Percentiles rank a stretch among this genome's conserved stretches.
phyloP scores from a whole-genome alignment of 306 rosid genomes.

The Vicia villosa region DNA sequence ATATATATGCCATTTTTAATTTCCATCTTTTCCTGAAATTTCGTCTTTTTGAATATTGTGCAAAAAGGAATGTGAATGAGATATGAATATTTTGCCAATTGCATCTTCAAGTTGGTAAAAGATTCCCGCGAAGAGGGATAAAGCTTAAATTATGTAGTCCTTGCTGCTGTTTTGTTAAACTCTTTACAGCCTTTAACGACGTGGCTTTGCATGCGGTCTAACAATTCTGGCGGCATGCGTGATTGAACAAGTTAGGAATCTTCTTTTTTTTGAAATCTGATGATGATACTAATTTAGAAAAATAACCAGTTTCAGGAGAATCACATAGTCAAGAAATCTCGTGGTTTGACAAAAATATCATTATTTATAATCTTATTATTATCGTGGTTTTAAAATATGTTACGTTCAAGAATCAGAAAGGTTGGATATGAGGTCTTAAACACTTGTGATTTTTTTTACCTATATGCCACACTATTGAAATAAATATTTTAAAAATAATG shows the following conservation, averaged over 20 bases:
- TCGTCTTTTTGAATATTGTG: conserved; percentile 29
- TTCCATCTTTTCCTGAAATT: conserved; percentile 34
- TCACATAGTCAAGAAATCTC: not conserved
- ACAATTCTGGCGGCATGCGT: not conserved
- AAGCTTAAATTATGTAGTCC: conserved; percentile 22
- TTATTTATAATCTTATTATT: not conserved
- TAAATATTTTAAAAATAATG: no score
- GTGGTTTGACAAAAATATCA: not conserved
- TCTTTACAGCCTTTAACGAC: conserved; percentile 47
- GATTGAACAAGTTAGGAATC: conserved; percentile 41
- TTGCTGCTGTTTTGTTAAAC: conserved; percentile 28
- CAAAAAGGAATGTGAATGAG: conserved; percentile 58
- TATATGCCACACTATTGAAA: no score
- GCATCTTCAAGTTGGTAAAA: conserved; percentile 33
- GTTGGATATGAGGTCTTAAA: no score
- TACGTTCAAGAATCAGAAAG: no score
- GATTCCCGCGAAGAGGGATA: conserved; percentile 41
- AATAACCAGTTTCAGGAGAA: not conserved
- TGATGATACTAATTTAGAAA: not conserved
- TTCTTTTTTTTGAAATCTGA: not conserved
- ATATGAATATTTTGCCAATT: conserved; percentile 5
- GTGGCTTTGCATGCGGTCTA: conserved; percentile 41
- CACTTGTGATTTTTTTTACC: no score
- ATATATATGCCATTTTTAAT: conserved; percentile 19
- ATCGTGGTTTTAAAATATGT: not conserved